Conservation (phyloP, 495 filamentous ascomycete genomes). For the Penicillium samsonianum region DNA sequence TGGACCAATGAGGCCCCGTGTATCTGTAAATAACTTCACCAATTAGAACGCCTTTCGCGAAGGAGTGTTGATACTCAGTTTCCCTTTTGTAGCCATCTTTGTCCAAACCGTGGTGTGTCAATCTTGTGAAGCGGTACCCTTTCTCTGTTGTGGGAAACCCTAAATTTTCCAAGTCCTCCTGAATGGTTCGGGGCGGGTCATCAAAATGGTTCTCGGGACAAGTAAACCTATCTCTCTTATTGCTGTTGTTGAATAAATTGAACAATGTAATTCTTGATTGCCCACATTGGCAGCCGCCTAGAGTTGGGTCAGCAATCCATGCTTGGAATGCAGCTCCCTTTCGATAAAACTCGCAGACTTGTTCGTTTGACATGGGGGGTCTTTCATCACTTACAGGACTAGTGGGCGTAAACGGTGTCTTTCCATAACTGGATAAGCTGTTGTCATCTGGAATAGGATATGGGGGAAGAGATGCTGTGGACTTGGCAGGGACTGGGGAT, state of each 20-base stretch:
- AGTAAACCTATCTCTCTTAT: not conserved
- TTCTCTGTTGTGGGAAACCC: not conserved
- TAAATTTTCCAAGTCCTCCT: not conserved
- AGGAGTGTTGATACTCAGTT: not conserved
- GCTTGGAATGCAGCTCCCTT: not conserved
- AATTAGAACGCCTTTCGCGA: not conserved
- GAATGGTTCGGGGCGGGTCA: not conserved
- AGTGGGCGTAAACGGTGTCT: too few relatives aligned
- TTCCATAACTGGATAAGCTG: not conserved
- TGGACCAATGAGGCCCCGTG: constrained; percentile 1
- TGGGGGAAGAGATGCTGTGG: not conserved
- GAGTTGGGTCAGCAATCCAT: not conserved
- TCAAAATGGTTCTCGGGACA: not conserved
- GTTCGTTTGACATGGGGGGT: not conserved
- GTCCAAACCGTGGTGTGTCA: not conserved
- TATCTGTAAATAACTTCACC: not conserved
- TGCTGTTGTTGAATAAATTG: not conserved
- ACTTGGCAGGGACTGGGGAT: not conserved
- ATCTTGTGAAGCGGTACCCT: not conserved
- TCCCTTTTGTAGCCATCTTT: not conserved
- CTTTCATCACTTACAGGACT: not conserved
- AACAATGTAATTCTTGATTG: not conserved
- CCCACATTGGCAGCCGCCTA: not conserved
- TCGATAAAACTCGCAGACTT: not conserved
- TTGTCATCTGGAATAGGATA: not conserved